phyloP scores from a whole-genome alignment of 1,284 basidiomycete species.

The Ceratorhiza oryzae-sativae region DNA sequence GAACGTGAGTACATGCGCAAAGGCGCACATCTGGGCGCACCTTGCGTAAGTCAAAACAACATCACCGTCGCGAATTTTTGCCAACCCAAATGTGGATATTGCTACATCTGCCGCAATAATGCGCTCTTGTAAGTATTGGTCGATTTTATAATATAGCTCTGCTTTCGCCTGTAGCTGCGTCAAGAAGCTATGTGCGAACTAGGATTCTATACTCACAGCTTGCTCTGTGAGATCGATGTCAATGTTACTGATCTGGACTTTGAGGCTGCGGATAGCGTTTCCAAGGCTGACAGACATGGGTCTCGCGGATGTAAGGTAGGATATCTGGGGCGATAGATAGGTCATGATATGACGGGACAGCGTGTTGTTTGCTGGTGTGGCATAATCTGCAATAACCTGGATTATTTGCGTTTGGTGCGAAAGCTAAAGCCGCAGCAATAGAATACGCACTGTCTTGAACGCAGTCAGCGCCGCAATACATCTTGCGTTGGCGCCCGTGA shows the following conservation, averaged over 20 bases:
- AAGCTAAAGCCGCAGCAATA: not conserved
- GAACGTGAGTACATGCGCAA: slow-evolving; percentile 38
- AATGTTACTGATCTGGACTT: slow-evolving; percentile 92
- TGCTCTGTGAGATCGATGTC: slow-evolving; percentile 93
- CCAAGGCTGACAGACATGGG: slow-evolving; percentile 97
- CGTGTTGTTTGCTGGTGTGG: slow-evolving; percentile 80
- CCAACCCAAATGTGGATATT: slow-evolving; percentile 86
- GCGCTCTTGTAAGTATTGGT: slow-evolving; percentile 92
- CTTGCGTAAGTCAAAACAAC: slow-evolving; percentile 93
- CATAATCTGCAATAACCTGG: slow-evolving; percentile 87
- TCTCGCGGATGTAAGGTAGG: slow-evolving; percentile 83
- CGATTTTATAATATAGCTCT: slow-evolving; percentile 83
- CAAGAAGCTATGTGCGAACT: slow-evolving; percentile 4
- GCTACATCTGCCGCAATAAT: slow-evolving; percentile 94
- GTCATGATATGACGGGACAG: slow-evolving; percentile 87
- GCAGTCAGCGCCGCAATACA: slow-evolving; percentile 86
- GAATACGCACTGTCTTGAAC: slow-evolving; percentile 76
- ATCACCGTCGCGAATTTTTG: slow-evolving; percentile 94
- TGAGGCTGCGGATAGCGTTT: slow-evolving; percentile 92
- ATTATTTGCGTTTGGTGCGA: not conserved
- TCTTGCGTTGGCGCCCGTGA: slow-evolving; percentile 85
- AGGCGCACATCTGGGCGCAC: slow-evolving; percentile 52
- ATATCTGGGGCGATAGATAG: slow-evolving; percentile 89
- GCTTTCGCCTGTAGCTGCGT: slow-evolving; percentile 76
- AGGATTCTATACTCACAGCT: slow-evolving; percentile 67